Evolutionary conservation across 1,284 basidiomycete genomes (phyloP), one percentile per base, ranked within the genome.

Genomic region (Vanrija pseudolonga): DNA sequence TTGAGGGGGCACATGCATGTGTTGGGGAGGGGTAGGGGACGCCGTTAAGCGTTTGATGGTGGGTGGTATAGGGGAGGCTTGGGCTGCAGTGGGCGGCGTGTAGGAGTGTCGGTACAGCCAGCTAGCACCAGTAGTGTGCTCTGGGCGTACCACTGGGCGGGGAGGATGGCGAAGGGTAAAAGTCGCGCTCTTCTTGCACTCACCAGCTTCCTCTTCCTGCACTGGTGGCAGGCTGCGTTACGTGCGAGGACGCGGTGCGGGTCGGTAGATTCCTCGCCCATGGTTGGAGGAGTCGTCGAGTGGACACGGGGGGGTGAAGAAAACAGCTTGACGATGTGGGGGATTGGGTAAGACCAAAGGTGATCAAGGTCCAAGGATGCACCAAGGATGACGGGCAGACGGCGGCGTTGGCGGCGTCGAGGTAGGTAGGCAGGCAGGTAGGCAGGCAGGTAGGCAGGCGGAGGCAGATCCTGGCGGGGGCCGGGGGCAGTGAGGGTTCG

Each of bases 141-240:
- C 14, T 32, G 9, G 32, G 32, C 32, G 32, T 9, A 12, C 9
- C 32, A 5, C 12, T 12, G 12, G 32, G 12, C 32, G 12, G 14
- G 9, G 32, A 15, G 32, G 32, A 12, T 12, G 24, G 32, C 12
- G 26, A 26, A 26, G 11, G 11, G 26, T 26, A 11, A 7, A 23
- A 18, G 19, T 40, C 19, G 14, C n/a, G n/a, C n/a, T n/a, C n/a
- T n/a, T n/a, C 9, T 32, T 19, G 12, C 14, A 53, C 64, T 64
- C 37, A 72, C 72, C 36, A 73, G 57, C 50, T 73, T 73, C 12
- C 69, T 56, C 36, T 51, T 65, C 57, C 70, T 55, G 55, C 72
- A 74, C 43, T 68, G 69, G 59, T 72, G 72, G 54, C 72, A 74
- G 6, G 72, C 72, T 6, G 69, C 61, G 44, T 72, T 72, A 15